Base-by-base conservation (phyloP, 306 rosid genomes). In the Pyrus betulifolia region DNA sequence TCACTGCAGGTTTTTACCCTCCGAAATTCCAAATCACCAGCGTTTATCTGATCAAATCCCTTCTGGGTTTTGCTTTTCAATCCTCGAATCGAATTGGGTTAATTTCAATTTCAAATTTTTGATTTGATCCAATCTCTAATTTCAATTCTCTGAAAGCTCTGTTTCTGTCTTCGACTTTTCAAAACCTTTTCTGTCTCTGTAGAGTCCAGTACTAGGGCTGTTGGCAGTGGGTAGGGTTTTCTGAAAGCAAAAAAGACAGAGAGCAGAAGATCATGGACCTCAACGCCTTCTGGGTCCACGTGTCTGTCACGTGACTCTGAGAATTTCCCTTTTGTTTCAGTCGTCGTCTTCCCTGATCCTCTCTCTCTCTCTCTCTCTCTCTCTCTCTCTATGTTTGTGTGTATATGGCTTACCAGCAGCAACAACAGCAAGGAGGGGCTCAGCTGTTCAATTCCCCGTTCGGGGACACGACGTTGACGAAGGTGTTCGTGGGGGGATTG, bases 401-500 rank as follows among this genome's bases (percentile, higher is more conserved):
- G 62, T 46, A 27, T 62, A 74, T 74, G 78, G 78, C 78, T 74
- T 74, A 74, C 70, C 78, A n/a, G 18, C 71, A 67, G 4, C 71
- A 67, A 3, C 70, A 67, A 3, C 70, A 67, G 18, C 70, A 67
- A 10, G 46, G 59, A 33, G 69, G 65, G 12, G 58, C 6, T 17
- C 80, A 60, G 61, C 58, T 77, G 59, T 60, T 69, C 61, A 69
- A 70, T 59, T 78, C 81, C 9, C 76, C 76, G 12, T 79, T 79
- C 18, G 78, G 78, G 31, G 83, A 83, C 75, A 79, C 86, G 30
- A 83, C 86, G 3, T 76, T 67, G 68, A 79, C 86, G 63, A 83
- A 83, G 70, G 78, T 83, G 30, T 83, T 79, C 60, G 86, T 83
- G 25, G 86, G 86, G 21, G 86, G 86, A 1, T 66, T 83, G 57